Conservation (phyloP, 805 yeast genomes). For the Wickerhamomyces chambardii region DNA sequence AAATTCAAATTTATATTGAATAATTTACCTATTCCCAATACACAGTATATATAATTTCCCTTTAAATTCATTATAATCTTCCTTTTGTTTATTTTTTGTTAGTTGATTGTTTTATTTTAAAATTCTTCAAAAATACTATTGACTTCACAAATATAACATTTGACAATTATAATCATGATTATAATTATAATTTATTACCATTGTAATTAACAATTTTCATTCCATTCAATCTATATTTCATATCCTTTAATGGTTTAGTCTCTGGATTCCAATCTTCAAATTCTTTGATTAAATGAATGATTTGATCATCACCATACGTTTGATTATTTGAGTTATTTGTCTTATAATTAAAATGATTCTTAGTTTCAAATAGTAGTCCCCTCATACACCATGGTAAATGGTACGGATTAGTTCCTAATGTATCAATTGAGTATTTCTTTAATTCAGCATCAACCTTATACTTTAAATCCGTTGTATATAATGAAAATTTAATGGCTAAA, state of each 20-base stretch:
- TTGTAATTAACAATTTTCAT: too few species aligned
- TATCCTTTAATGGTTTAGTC: conserved; percentile 69
- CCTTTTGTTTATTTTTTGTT: too few species aligned
- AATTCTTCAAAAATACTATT: too few species aligned
- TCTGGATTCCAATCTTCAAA: conserved; percentile 88
- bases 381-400: conserved; percentile 90
- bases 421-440: conserved; percentile 48
- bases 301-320: conserved; percentile 46
- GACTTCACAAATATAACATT: too few species aligned
- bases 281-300: conserved; percentile 51
- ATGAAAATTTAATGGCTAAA: conserved; percentile 61
- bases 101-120: too few species aligned
- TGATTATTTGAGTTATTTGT: too few species aligned
- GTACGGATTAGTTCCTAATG: conserved; percentile 71
- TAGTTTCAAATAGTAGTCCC: conserved; percentile 66
- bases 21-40: too few species aligned
- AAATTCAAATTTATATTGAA: too few species aligned
- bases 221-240: conserved; percentile 71
- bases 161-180: too few species aligned
- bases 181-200: too few species aligned
- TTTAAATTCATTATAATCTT: too few species aligned
- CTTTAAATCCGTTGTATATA: conserved; percentile 61
- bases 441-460: conserved; percentile 26
- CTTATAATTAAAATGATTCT: conserved; percentile 23
- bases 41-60: too few species aligned